A percentile compares a stretch with the other conserved stretches of the same genome.
phyloP scores from a whole-genome alignment of 2,329 filamentous ascomycete species.

The Rhinocladiella similis region DNA sequence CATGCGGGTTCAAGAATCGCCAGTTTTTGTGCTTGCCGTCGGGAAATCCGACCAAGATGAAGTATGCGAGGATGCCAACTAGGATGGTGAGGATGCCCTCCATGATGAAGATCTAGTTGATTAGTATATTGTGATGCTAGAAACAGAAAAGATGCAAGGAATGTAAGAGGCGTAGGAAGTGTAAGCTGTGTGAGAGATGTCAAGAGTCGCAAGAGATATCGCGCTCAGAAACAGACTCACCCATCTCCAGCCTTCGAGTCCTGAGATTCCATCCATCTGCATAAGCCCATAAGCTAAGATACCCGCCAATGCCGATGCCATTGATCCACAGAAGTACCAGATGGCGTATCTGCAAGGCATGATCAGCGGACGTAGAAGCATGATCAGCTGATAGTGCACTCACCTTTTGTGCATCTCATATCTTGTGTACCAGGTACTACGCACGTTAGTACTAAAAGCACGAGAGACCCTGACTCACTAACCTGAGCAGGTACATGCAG shows the following conservation, averaged over 20 bases:
- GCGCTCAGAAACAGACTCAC: too few species aligned
- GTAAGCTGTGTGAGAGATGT: too few species aligned
- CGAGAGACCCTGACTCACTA: too few species aligned
- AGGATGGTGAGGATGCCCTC: slow-evolving; percentile 30
- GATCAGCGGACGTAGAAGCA: too few species aligned
- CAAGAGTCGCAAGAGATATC: too few species aligned
- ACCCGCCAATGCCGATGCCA: slow-evolving; percentile 49
- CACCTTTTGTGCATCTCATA: too few species aligned
- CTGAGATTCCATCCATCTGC: slow-evolving; percentile 32
- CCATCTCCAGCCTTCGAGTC: slow-evolving; percentile 11
- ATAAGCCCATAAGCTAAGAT: slow-evolving; percentile 47
- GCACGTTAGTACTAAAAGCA: too few species aligned
- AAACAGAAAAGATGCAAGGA: too few species aligned
- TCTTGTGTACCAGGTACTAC: too few species aligned
- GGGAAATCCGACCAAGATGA: slow-evolving; percentile 41
- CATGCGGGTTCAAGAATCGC: slow-evolving; percentile 34
- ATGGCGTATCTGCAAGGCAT: slow-evolving; percentile 43
- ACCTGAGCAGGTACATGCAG: slow-evolving; percentile 66
- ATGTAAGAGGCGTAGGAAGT: too few species aligned
- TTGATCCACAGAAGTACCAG: slow-evolving; percentile 51
- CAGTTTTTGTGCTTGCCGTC: slow-evolving; percentile 33
- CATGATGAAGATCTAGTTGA: slow-evolving; percentile 24
- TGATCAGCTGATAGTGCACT: too few species aligned
- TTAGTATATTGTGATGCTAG: too few species aligned
- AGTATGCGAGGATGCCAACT: slow-evolving; percentile 30